These are phyloP conservation scores for Tricholoma hemisulphureum DNA, from an alignment of 768 basidiomycete genomes.

Conservation along the genomic window DNA sequence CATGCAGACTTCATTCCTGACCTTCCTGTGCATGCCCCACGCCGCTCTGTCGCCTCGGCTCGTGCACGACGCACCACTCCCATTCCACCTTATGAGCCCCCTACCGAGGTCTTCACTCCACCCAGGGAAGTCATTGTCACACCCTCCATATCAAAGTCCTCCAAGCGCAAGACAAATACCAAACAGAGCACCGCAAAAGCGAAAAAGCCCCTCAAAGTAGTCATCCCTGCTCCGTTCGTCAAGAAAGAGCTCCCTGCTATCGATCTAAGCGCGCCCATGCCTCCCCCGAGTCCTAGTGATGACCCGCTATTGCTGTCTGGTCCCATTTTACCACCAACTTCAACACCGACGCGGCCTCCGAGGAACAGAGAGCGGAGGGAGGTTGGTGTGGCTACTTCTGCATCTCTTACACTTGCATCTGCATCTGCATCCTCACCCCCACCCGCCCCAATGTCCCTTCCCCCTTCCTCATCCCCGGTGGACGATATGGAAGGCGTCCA, in stretches of 20 bases:
- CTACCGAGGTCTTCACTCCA: slow-evolving; percentile 66
- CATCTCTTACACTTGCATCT: slow-evolving; percentile 12
- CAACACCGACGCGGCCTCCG: slow-evolving; percentile 18
- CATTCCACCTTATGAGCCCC: slow-evolving; percentile 62
- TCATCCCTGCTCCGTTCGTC: slow-evolving; percentile 18
- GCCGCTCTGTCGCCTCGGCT: slow-evolving; percentile 23
- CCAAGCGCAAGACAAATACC: slow-evolving; percentile 29
- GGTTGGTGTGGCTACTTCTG: slow-evolving; percentile 22
- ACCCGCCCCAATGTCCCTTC: slow-evolving; percentile 7
- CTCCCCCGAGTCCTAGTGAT: slow-evolving; percentile 73
- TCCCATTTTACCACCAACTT: slow-evolving; percentile 30
- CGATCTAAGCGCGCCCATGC: slow-evolving; percentile 55
- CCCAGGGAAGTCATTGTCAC: slow-evolving; percentile 59
- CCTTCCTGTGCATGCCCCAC: slow-evolving; percentile 21
- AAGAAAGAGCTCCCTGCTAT: slow-evolving; percentile 71
- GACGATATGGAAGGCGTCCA: slow-evolving; percentile 6
- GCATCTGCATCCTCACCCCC: not conserved
- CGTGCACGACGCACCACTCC: slow-evolving; percentile 50
- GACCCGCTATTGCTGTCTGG: slow-evolving; percentile 69
- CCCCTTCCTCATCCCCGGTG: slow-evolving; percentile 17
- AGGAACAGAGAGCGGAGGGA: slow-evolving; percentile 1
- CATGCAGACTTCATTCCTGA: slow-evolving; percentile 49
- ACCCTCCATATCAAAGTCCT: slow-evolving; percentile 38
- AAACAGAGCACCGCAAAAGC: slow-evolving; percentile 15
- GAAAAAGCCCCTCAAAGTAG: slow-evolving; percentile 18